Conservation (phyloP, 331 rosid genomes). For the Pyrus hybrid region DNA sequence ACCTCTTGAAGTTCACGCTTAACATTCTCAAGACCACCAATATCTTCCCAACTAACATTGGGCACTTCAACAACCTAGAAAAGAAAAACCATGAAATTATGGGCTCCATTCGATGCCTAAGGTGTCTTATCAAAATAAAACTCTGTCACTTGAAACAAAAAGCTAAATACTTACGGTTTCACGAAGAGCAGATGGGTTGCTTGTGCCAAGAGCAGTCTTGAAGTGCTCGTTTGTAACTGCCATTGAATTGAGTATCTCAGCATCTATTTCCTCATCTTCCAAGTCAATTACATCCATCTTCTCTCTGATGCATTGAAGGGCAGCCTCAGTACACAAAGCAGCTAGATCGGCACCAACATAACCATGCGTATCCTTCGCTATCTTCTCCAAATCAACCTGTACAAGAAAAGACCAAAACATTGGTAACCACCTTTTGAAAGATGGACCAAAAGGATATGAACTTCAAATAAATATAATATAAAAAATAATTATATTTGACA, state of each 20-base stretch:
- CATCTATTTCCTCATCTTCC: constrained; percentile 93
- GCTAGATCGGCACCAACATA: constrained; percentile 97
- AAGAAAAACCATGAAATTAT: constrained; percentile 13
- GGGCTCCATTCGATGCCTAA: neutral
- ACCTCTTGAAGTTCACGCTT: constrained; percentile 99
- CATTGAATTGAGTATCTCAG: constrained; percentile 93
- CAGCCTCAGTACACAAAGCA: constrained; percentile 96
- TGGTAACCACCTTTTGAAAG: constrained; percentile 1
- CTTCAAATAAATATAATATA: no score
- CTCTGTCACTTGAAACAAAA: neutral
- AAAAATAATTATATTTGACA: neutral
- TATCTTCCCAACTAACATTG: constrained; percentile 90
- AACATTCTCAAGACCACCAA: constrained; percentile 96
- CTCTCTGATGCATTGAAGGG: constrained; percentile 95
- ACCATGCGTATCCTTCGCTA: constrained; percentile 35
- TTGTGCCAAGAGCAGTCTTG: constrained; percentile 86
- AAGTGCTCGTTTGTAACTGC: constrained; percentile 96
- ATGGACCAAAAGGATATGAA: neutral
- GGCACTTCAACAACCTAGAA: constrained; percentile 95
- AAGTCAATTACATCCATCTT: constrained; percentile 96
- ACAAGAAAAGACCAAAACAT: constrained; percentile 1
- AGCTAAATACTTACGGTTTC: constrained; percentile 63
- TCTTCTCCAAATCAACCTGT: constrained; percentile 88
- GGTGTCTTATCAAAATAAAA: neutral
- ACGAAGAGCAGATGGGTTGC: constrained; percentile 98